Percentiles rank a stretch among this genome's conserved stretches.
These are phyloP conservation scores for Pythium pyrilobum DNA, from an alignment of 352 stramenopile genomes.

Conservation along the genomic window DNA sequence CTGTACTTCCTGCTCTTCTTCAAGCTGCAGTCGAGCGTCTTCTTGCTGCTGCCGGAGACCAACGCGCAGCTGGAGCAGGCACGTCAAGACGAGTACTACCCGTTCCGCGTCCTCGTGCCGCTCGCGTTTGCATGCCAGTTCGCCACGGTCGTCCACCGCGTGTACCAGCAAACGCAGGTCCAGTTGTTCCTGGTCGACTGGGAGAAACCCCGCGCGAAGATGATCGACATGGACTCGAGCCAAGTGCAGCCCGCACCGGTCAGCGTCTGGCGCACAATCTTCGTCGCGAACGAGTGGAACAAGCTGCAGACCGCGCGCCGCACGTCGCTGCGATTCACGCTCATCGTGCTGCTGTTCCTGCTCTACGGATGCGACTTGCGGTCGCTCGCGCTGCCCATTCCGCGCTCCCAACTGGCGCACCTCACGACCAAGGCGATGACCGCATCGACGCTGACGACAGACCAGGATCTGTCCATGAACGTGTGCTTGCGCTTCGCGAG, in stretches of 20 bases:
- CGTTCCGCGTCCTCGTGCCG: conserved; percentile 80
- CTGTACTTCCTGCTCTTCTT: conserved; percentile 94
- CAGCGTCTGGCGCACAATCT: conserved; percentile 92
- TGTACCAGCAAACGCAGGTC: conserved; percentile 76
- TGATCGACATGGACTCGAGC: conserved; percentile 49
- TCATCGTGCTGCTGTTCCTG: conserved; percentile 86
- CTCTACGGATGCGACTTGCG: conserved; percentile 71
- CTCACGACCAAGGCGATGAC: conserved; percentile 43
- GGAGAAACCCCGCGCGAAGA: conserved; percentile 81
- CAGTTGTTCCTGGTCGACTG: conserved; percentile 94
- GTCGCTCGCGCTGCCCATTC: conserved; percentile 46
- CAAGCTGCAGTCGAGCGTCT: conserved; percentile 88
- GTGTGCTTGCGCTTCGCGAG: conserved; percentile 89
- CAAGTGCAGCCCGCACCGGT: conserved; percentile 53
- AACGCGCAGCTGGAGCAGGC: conserved; percentile 41
- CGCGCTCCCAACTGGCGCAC: conserved; percentile 44
- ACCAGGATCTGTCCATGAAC: conserved; percentile 58
- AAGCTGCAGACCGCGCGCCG: conserved; percentile 82
- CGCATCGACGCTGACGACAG: conserved; percentile 14
- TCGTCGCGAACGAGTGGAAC: conserved; percentile 94
- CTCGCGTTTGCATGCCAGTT: conserved; percentile 84
- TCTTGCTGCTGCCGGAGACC: conserved; percentile 80
- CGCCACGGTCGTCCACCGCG: conserved; percentile 46
- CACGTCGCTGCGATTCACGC: conserved; percentile 76
- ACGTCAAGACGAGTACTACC: conserved; percentile 79